Evolutionary conservation across 352 stramenopile genomes (phyloP).

Genomic region (Pythium apleroticum): DNA sequence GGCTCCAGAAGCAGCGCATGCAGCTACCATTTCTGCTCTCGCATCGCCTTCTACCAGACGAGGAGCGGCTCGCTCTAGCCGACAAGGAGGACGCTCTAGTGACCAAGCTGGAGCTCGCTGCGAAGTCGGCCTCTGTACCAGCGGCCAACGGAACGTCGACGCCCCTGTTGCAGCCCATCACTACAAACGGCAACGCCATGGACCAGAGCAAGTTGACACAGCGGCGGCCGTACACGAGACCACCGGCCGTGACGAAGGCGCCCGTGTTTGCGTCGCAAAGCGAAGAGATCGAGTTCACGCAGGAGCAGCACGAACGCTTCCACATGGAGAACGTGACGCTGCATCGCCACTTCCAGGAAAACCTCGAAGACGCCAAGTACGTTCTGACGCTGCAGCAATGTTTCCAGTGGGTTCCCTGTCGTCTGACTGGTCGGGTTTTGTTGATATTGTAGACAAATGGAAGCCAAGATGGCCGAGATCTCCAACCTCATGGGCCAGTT

Average conservation of each 20-base stretch:
- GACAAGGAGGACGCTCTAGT: slow-evolving; percentile 48
- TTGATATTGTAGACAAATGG: slow-evolving; percentile 56
- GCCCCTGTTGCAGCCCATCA: background rate
- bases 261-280: slow-evolving; percentile 43
- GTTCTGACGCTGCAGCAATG: slow-evolving; percentile 10
- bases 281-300: slow-evolving; percentile 57
- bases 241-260: slow-evolving; percentile 10
- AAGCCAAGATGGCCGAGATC: slow-evolving; percentile 85
- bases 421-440: background rate
- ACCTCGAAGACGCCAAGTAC: slow-evolving; percentile 83
- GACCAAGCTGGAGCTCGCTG: slow-evolving; percentile 22
- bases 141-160: background rate
- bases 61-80: slow-evolving; percentile 50
- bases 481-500: slow-evolving; percentile 86
- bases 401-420: no score
- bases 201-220: background rate
- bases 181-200: background rate
- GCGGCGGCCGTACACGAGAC: background rate
- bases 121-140: slow-evolving; percentile 24
- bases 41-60: slow-evolving; percentile 63
- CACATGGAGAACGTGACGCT: slow-evolving; percentile 72
- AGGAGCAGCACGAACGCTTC: slow-evolving; percentile 62
- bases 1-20: slow-evolving; percentile 72
- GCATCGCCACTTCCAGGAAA: slow-evolving; percentile 84
- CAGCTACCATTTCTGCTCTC: slow-evolving; percentile 69